A percentile compares a stretch with the other conserved stretches of the same genome.
Evolutionary conservation across 2,329 filamentous ascomycete species (phyloP).

Genomic region (Pseudopithomyces chartarum): DNA sequence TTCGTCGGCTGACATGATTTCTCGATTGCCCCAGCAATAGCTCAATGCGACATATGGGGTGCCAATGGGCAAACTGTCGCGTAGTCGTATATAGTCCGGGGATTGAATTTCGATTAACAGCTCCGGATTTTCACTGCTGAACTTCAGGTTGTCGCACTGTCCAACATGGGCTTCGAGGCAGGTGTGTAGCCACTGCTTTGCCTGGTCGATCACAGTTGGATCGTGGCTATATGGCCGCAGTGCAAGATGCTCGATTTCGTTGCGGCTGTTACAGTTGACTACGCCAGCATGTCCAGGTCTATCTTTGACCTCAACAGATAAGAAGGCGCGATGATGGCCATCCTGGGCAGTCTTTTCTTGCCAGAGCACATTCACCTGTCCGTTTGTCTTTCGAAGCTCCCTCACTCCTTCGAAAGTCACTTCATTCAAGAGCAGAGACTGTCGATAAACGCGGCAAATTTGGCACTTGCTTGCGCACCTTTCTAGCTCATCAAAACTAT

Average conservation of each 20-base stretch:
- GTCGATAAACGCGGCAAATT: constrained; percentile 10
- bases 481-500: constrained; percentile 11
- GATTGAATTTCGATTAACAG: constrained; percentile 9
- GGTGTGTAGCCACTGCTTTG: constrained; percentile 8
- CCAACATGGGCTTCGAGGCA: constrained; percentile 8
- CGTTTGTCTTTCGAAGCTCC: neutral
- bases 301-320: constrained; percentile 5
- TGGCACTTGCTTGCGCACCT: constrained; percentile 8
- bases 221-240: constrained; percentile 3
- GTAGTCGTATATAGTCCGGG: neutral
- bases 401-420: constrained; percentile 10
- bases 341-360: neutral
- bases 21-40: constrained; percentile 11
- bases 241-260: constrained; percentile 8
- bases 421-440: constrained; percentile 11
- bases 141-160: constrained; percentile 11
- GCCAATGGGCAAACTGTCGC: neutral
- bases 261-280: constrained; percentile 9
- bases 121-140: constrained; percentile 5
- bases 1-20: neutral
- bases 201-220: constrained; percentile 6
- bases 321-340: neutral
- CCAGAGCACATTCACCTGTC: constrained; percentile 6
- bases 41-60: constrained; percentile 10
- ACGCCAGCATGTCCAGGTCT: constrained; percentile 1